Evolutionary conservation across 306 rosid genomes (phyloP), one percentile per base, ranked within the genome.

Genomic region (Coriaria nepalensis): DNA sequence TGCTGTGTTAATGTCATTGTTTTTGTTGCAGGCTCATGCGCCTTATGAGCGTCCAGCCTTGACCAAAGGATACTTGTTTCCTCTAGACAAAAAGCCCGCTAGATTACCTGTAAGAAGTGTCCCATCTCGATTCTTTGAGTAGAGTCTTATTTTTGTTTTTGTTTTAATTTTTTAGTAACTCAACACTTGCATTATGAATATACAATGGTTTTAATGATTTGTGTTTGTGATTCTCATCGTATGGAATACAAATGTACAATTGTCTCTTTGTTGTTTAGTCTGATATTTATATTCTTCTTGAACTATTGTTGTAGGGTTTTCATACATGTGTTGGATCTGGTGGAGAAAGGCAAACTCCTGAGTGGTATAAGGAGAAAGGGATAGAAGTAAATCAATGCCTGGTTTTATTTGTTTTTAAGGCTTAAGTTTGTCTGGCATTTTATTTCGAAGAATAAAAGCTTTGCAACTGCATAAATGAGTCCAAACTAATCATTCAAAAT

Each of bases 11-110:
- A 13, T 51, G 10, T 10, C 35, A 43, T 49, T 13, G 48, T 59
- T 52, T 5, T 9, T 34, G 29, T 43, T 57, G 43, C 75, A 88
- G 90, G 80, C 86, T 9, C 61, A 56, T 71, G 95, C 97, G 35
- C 97, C 97, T 52, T 90, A 90, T 58, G 97, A 90, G 74, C 93
- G 97, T 61, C 97, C 97, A 2, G 93, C 97, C 38, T 57, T 90
- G 41, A 90, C 95, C 0, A 84, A 90, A 63, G 97, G 61, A 2
- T 90, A 90, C 50, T 52, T 90, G 75, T 85, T 74, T 70, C 95
- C 97, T 37, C 70, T 55, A 35, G 95, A 84, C 50, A 81, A 79
- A 79, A 88, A 88, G 50, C 93, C 95, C 6, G 97, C 95, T 2
- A 94, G 95, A 15, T 79, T 88, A 62, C 97, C 96, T 53, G 96